These are phyloP conservation scores for Cicer chorassanicum DNA, from an alignment of 306 rosid species.

Conservation along the genomic window DNA sequence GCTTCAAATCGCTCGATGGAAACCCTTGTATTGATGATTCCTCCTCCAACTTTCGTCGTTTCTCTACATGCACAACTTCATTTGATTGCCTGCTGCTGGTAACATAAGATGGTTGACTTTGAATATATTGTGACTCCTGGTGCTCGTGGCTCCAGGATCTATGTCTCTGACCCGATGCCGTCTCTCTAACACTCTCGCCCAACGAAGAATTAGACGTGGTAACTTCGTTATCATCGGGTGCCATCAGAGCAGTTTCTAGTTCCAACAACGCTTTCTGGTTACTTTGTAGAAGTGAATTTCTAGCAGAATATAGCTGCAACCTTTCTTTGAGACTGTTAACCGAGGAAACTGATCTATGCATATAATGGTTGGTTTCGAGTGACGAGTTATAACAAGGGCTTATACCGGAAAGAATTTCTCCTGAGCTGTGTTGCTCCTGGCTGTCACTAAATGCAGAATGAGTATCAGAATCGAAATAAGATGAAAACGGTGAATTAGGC, in stretches of 20 bases:
- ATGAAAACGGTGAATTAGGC: slow-evolving; percentile 64
- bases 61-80: slow-evolving; percentile 55
- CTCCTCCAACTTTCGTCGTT: slow-evolving; percentile 66
- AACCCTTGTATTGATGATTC: slow-evolving; percentile 54
- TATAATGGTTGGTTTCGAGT: slow-evolving; percentile 56
- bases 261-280: slow-evolving; percentile 62
- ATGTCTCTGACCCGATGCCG: slow-evolving; percentile 50
- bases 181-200: slow-evolving; percentile 49
- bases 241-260: slow-evolving; percentile 87
- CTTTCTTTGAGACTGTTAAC: slow-evolving; percentile 46
- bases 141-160: slow-evolving; percentile 59
- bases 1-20: slow-evolving; percentile 61
- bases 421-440: slow-evolving; percentile 68
- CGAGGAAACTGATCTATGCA: slow-evolving; percentile 49
- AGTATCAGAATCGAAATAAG: slow-evolving; percentile 68
- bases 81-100: slow-evolving; percentile 49
- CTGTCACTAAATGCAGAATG: slow-evolving; percentile 61
- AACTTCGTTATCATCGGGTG: slow-evolving; percentile 65
- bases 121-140: slow-evolving; percentile 50
- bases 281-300: slow-evolving; percentile 45
- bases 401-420: slow-evolving; percentile 63
- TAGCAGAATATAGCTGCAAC: slow-evolving; percentile 52
- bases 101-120: slow-evolving; percentile 52
- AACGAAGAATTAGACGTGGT: slow-evolving; percentile 51
- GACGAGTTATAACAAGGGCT: slow-evolving; percentile 62